Base-by-base conservation (phyloP, 1,284 basidiomycete genomes). In the Neolentinus lepideus region DNA sequence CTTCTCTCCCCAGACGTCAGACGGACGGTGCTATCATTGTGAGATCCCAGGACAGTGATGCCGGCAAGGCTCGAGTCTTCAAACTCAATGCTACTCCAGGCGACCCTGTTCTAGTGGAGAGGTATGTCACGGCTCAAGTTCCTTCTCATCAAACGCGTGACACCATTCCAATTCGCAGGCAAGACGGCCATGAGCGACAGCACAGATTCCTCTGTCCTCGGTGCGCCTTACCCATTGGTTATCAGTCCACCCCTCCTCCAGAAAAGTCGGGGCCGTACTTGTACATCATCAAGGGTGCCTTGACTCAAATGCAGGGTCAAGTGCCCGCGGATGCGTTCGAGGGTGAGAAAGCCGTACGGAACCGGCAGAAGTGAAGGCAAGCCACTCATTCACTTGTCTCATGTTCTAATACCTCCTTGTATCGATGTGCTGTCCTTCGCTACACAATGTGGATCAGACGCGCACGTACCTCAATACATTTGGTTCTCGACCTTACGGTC, bases 291-390 rank as follows among this genome's bases (percentile, higher is more conserved):
- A 74, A 81, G 43, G 89, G 89, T 22, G 84, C 89, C 22, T 75
- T 92, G 54, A 89, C 87, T 26, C 85, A 87, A 64, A 73, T 84
- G 60, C 89, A 92, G 71, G 89, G 89, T 22, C 85, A 91, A 66
- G 71, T 90, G 25, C 89, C 89, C 4, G 67, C 76, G 50, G 87
- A 88, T 60, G 90, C 90, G 8, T 89, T 92, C 64, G 81, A 85
- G 48, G 78, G 83, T 53, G 83, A 83, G 64, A 70, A 71, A 48
- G 59, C 24, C 10, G 52, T 54, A 4, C 51, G 21, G 16, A 4
- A 6, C n/a, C 38, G 6, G 38, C 38, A 43, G 38, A 43, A 43
- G 38, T 3, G 38, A 43, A 43, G 38, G 38, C 12, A 43, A 43
- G 38, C 38, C 12, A 43, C n/a, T 43, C 38, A 6, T 16, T 54